These are phyloP conservation scores for Solanum habrochaites DNA, from an alignment of 257 asterid species.

Conservation along the genomic window DNA sequence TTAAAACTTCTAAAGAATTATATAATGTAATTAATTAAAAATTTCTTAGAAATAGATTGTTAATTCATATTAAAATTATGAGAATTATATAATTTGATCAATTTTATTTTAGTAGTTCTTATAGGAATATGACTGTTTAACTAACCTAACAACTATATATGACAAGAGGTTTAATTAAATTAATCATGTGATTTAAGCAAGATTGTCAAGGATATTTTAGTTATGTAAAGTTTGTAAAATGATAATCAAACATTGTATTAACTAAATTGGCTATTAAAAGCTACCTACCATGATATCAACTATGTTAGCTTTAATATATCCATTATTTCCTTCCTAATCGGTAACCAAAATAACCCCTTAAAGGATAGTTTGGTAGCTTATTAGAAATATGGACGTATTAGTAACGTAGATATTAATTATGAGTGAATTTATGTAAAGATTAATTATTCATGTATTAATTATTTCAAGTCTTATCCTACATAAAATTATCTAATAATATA, in stretches of 20 bases:
- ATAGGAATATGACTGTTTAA: not conserved
- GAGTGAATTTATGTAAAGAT: no score
- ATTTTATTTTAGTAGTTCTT: not conserved
- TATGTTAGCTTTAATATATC: not conserved
- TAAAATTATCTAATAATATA: no score
- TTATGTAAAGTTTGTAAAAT: not conserved
- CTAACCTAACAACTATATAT: not conserved
- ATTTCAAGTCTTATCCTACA: no score
- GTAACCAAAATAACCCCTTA: not conserved
- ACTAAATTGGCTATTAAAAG: not conserved
- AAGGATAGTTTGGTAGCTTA: no score
- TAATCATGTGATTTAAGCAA: not conserved
- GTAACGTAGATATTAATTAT: no score
- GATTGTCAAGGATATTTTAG: not conserved
- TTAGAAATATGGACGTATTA: no score
- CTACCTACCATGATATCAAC: not conserved
- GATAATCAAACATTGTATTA: not conserved
- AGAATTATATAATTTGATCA: no score
- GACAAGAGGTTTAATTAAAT: not conserved
- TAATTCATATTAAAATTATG: no score
- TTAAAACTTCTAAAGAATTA: no score
- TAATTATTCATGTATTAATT: no score
- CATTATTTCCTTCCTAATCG: not conserved
- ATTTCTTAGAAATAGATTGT: no score
- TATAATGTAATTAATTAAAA: no score